Base-by-base conservation (phyloP, 2,329 filamentous ascomycete genomes). In the Colletotrichum musicola region DNA sequence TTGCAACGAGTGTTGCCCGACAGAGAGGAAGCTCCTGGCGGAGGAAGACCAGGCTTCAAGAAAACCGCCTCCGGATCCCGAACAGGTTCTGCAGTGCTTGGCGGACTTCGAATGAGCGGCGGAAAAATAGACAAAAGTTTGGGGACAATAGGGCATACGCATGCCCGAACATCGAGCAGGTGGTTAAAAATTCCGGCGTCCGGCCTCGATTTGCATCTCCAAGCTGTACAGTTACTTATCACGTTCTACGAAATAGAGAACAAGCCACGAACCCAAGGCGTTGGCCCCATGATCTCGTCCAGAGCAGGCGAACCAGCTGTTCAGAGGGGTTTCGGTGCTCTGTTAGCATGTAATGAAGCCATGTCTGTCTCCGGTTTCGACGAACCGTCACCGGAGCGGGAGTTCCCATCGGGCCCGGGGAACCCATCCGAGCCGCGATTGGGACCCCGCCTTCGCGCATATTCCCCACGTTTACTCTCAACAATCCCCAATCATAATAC, bases 71-170 rank as follows among this genome's bases (percentile, higher is more conserved):
- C 14, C 2, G 27, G 55, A 22, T 22, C 14, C 14, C 50, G 30
- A 66, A 27, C 40, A 1, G 20, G 40, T 68, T 46, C 7, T 47
- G 56, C 35, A 30, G n/a, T 20, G 42, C 35, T 55, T 22, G 49
- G 47, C 27, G 6, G 50, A 53, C 44, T 51, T 49, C 62, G 35
- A 44, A 14, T 40, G 49, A 59, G 47, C 20, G 49, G 63, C 49
- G 44, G 42, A 58, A 66, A 46, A 42, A 69, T 69, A 69, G 62
- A 69, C 16, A 69, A 69, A 69, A 60, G 44, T 65, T 49, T 61
- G 62, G 66, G 53, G 56, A 40, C 38, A 60, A n/a, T 6, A 54
- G 62, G 66, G 62, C 38, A 59, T 47, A 60, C 56, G 22, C 66
- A 38, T 66, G 62, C 55, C 66, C 44, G 42, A 35, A 16, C 22